These are phyloP conservation scores for Neofusicoccum ribis DNA, from an alignment of 2,329 filamentous ascomycete genomes.

Conservation along the genomic window DNA sequence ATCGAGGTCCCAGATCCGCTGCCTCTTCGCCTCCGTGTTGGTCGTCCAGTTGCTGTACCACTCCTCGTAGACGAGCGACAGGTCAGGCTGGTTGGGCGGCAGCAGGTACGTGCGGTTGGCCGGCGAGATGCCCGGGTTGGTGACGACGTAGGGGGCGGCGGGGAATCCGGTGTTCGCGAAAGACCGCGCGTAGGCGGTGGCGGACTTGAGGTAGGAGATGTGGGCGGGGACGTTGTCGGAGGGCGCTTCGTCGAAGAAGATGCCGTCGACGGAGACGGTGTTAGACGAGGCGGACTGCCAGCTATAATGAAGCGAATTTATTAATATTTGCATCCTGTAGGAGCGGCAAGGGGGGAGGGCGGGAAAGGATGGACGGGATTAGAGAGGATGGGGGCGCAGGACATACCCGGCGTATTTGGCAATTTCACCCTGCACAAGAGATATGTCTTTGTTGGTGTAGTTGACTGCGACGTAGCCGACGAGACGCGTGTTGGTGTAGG, in stretches of 20 bases:
- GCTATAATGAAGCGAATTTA: background rate
- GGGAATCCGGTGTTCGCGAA: background rate
- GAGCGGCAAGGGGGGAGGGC: background rate
- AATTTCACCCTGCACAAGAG: slow-evolving; percentile 51
- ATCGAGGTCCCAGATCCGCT: background rate
- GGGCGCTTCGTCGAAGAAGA: slow-evolving; percentile 14
- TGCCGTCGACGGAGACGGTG: background rate
- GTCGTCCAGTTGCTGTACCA: background rate
- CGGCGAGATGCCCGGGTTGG: slow-evolving; percentile 1
- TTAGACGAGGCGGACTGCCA: background rate
- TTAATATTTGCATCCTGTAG: background rate
- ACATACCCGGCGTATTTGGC: background rate
- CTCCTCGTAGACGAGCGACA: slow-evolving; percentile 4
- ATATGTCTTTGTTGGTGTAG: slow-evolving; percentile 58
- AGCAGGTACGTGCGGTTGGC: background rate
- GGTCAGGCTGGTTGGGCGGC: background rate
- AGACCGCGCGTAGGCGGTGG: background rate
- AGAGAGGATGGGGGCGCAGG: too few species aligned
- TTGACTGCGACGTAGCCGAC: slow-evolving; percentile 52
- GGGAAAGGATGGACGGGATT: background rate
- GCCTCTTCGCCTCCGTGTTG: background rate
- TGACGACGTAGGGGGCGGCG: background rate
- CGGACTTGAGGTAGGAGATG: background rate
- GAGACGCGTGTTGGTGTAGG: slow-evolving; percentile 51
- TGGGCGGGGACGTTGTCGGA: background rate